These are phyloP conservation scores for Fusarium citri DNA, from an alignment of 2,329 filamentous ascomycete genomes.

Conservation along the genomic window DNA sequence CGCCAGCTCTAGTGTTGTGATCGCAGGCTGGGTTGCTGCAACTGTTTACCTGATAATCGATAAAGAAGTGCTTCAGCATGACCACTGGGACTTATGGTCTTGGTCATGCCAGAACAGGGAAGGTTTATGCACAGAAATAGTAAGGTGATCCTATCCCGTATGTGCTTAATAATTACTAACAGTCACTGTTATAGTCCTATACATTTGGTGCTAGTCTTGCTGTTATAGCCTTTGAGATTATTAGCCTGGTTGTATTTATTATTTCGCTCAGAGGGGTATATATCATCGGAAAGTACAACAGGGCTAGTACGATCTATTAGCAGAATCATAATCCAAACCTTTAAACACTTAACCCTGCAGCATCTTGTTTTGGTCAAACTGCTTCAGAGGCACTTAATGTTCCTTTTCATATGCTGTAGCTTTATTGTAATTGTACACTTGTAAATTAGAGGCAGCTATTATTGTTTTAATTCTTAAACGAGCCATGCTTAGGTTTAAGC, in stretches of 20 bases:
- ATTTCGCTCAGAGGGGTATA: background rate
- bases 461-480: too few species aligned
- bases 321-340: fast-evolving
- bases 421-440: too few species aligned
- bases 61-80: slow-evolving; percentile 5
- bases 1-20: background rate
- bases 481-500: too few species aligned
- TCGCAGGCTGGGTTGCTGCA: slow-evolving; percentile 1
- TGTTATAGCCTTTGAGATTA: background rate
- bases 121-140: slow-evolving; percentile 1
- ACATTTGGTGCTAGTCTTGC: background rate
- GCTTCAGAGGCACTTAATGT: too few species aligned
- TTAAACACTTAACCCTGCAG: fast-evolving
- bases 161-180: background rate
- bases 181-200: background rate
- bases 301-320: background rate
- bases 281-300: slow-evolving; percentile 14
- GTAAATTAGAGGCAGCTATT: too few species aligned
- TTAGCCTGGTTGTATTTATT: background rate
- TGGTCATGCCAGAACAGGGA: slow-evolving; percentile 20
- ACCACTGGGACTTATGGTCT: slow-evolving; percentile 24
- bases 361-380: too few species aligned
- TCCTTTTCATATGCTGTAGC: too few species aligned
- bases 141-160: background rate
- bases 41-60: slow-evolving; percentile 8